These are phyloP conservation scores for Diaporthe aspalathi DNA, from an alignment of 2,329 filamentous ascomycete species.

Conservation along the genomic window DNA sequence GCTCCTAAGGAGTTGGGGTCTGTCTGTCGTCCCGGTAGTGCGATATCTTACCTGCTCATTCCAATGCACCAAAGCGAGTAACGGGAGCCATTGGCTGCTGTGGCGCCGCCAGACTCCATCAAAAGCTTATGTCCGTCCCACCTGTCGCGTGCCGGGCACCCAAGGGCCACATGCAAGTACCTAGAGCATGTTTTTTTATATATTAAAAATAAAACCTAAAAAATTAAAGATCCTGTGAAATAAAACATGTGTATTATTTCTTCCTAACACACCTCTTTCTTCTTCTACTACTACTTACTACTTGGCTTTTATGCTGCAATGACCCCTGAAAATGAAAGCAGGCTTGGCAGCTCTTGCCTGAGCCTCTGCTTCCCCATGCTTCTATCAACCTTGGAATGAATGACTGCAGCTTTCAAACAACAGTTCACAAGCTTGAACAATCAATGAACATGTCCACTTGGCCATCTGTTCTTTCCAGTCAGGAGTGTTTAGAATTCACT, in stretches of 20 bases:
- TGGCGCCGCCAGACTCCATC: not conserved
- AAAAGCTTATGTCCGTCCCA: not conserved
- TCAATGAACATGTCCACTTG: no score
- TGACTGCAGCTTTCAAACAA: not conserved
- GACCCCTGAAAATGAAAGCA: not conserved
- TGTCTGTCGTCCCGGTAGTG: slow-evolving; percentile 20
- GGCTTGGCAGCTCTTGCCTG: not conserved
- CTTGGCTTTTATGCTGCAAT: not conserved
- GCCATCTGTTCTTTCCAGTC: no score
- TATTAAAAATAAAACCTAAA: no score
- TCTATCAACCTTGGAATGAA: not conserved
- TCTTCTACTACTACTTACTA: not conserved
- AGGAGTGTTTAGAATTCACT: no score
- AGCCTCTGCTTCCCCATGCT: no score
- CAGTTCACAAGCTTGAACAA: not conserved
- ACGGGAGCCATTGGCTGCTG: slow-evolving; percentile 8
- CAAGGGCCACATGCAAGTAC: not conserved
- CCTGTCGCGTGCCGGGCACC: no score
- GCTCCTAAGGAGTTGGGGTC: not conserved
- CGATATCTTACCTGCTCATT: not conserved
- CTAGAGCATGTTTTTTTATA: no score
- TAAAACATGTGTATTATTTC: no score
- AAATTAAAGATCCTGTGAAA: no score
- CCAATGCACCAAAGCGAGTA: slow-evolving; percentile 35
- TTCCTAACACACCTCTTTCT: not conserved